These are phyloP conservation scores for Rubus parviflorus DNA, from an alignment of 306 rosid genomes.

Conservation along the genomic window DNA sequence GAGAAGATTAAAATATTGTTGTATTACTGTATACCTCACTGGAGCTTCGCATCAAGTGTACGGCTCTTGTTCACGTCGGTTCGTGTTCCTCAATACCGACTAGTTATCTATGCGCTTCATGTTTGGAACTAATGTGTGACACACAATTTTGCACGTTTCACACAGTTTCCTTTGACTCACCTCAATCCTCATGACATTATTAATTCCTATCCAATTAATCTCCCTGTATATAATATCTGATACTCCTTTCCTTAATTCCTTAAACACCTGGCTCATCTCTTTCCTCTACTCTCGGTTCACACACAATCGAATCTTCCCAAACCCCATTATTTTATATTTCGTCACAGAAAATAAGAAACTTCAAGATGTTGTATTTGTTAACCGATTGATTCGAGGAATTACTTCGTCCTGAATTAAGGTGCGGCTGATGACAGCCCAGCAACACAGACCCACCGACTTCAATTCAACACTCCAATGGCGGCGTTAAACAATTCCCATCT, in stretches of 20 bases:
- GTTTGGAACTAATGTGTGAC: not conserved
- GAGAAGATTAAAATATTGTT: no score
- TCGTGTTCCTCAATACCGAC: not conserved
- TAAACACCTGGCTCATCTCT: not conserved
- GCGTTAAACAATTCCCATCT: not conserved
- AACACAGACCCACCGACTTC: constrained; percentile 1
- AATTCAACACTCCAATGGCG: not conserved
- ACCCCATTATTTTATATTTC: not conserved
- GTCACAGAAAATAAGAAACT: not conserved
- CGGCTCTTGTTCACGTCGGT: not conserved
- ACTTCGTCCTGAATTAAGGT: not conserved
- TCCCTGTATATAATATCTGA: not conserved
- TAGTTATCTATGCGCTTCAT: not conserved
- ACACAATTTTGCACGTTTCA: not conserved
- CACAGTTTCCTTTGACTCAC: not conserved
- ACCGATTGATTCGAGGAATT: not conserved
- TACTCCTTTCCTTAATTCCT: not conserved
- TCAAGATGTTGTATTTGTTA: not conserved
- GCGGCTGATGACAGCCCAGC: not conserved
- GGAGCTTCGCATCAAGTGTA: not conserved
- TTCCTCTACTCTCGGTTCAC: not conserved
- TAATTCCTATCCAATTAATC: not conserved
- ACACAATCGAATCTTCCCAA: not conserved
- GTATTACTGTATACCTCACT: no score
- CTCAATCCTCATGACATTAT: not conserved